Base-by-base conservation (phyloP, 2,329 filamentous ascomycete genomes). In the Mycosphaerelloides madeirae region DNA sequence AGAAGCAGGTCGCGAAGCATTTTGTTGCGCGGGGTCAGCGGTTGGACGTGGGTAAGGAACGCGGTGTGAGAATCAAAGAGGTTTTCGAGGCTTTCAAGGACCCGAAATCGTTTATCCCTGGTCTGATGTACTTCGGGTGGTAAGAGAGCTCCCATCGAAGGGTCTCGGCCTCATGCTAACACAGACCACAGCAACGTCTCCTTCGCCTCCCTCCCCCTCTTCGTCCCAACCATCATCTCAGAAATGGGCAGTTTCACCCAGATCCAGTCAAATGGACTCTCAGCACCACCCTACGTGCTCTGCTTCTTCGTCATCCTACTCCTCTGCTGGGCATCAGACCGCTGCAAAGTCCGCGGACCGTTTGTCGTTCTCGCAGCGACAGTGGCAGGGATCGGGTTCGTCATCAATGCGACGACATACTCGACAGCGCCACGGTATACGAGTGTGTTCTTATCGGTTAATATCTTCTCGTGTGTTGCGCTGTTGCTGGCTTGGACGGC, bases 211-310 rank as follows among this genome's bases (percentile, higher is more conserved):
- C 55, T 73, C 1, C 68, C 68, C 0, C 66, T 71, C 41, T 59
- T 72, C 47, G 59, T 62, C 5, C 65, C 69, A 43, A 85, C 88
- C 80, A 84, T 84, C 8, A 87, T 83, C 65, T 77, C 75, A 0
- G 68, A 48, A 71, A 80, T 46, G 81, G 85, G 0, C 84, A 89
- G 42, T n/a, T 68, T 68, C 57, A 56, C 53, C 9, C 44, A 48
- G 8, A 56, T 68, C 36, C 55, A 66, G 34, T 59, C 65, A 3
- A 65, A 69, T 34, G 65, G 66, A 6, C 60, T 68, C 32, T 63
- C 59, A 3, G 67, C 66, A 6, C 68, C 67, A 6, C 68, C 68
- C 0, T 70, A 71, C 49, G 53, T 68, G 14, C 53, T 70, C 22
- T 67, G 62, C 41, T 70, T 68, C 52, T 57, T 70, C 43, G 49